phyloP scores from a whole-genome alignment of 129 eudicot species.

The Flaveria robusta region DNA sequence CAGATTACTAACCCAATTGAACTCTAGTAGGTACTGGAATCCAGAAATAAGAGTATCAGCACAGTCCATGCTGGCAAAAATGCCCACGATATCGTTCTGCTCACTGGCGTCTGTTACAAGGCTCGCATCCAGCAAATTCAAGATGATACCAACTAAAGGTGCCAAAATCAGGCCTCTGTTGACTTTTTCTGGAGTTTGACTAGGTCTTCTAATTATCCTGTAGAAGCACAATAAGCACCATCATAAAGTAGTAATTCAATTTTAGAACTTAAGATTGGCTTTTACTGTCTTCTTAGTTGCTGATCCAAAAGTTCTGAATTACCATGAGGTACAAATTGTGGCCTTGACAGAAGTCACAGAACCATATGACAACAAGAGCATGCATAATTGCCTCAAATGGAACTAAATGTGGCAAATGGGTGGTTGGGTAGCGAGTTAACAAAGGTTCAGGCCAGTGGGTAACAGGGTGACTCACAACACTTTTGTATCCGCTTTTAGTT shows the following conservation, averaged over 20 bases:
- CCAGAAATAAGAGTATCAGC: slow-evolving; percentile 79
- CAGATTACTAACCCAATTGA: slow-evolving; percentile 72
- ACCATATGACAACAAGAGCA: slow-evolving; percentile 7
- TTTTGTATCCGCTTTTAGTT: too few relatives aligned
- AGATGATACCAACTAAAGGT: slow-evolving; percentile 87
- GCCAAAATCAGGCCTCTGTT: slow-evolving; percentile 94
- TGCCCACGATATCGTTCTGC: slow-evolving; percentile 66
- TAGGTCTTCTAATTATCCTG: slow-evolving; percentile 79
- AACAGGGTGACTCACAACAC: too few relatives aligned
- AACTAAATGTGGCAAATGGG: background rate
- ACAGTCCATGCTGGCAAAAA: slow-evolving; percentile 93
- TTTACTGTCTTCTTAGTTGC: background rate
- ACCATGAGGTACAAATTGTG: background rate
- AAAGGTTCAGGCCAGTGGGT: too few relatives aligned
- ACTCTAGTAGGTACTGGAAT: slow-evolving; percentile 65
- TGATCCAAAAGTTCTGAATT: background rate
- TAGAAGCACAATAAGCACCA: slow-evolving; percentile 19
- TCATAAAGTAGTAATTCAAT: background rate
- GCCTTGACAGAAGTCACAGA: background rate
- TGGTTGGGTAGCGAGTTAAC: too few relatives aligned
- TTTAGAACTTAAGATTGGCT: background rate
- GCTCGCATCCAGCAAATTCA: slow-evolving; percentile 81
- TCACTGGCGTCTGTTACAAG: slow-evolving; percentile 35
- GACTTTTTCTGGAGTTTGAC: slow-evolving; percentile 78
- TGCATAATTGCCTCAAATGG: background rate